Conservation (phyloP, 257 asterid genomes). For the Fraxinus excelsior region DNA sequence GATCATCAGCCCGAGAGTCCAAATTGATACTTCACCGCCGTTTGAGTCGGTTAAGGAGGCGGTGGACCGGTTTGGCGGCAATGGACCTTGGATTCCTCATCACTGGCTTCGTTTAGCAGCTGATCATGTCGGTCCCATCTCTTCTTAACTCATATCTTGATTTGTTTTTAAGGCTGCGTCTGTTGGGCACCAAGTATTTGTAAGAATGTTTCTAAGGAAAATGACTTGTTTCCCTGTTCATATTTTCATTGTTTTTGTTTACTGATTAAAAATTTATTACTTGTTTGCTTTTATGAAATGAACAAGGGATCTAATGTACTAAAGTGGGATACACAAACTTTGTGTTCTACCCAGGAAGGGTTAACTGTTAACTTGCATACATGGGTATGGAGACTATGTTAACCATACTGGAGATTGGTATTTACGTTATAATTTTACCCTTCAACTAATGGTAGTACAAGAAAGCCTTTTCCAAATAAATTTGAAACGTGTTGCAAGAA, state of each 20-base stretch:
- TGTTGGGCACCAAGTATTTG: background rate
- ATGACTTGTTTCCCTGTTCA: background rate
- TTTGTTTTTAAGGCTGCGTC: background rate
- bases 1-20: conserved; percentile 62
- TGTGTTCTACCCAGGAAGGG: background rate
- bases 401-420: background rate
- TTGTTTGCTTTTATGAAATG: background rate
- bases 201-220: background rate
- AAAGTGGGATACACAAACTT: background rate
- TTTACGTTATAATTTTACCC: background rate
- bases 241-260: background rate
- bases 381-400: background rate
- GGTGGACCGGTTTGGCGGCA: conserved; percentile 81
- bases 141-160: background rate
- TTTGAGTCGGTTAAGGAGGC: conserved; percentile 97
- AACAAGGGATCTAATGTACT: background rate
- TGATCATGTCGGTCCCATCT: conserved; percentile 38
- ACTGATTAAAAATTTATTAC: background rate
- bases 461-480: background rate
- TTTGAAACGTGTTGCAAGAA: background rate
- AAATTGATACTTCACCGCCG: conserved; percentile 89
- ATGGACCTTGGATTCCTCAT: conserved; percentile 77
- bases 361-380: background rate
- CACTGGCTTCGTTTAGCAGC: conserved; percentile 61
- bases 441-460: background rate